A percentile compares a stretch with the other conserved stretches of the same genome.
These are phyloP conservation scores for Leptodontidium sp. DNA, from an alignment of 2,329 filamentous ascomycete species.

Conservation along the genomic window DNA sequence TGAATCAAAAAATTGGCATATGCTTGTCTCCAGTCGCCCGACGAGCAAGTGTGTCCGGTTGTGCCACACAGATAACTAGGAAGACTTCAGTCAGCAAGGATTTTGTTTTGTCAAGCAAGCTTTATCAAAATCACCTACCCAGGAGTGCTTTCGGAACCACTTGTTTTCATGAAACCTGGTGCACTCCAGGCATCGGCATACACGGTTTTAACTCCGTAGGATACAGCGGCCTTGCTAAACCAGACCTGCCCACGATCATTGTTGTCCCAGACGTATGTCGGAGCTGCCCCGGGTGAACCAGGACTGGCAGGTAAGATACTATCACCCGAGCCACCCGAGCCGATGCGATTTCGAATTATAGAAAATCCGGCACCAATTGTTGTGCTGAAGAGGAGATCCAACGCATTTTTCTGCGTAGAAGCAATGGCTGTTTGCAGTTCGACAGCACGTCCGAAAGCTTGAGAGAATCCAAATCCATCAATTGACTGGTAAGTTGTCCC, in stretches of 20 bases:
- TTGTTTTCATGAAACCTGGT: constrained; percentile 14
- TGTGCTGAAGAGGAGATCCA: background rate
- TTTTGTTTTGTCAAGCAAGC: too few species aligned
- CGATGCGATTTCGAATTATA: background rate
- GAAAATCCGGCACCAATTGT: background rate
- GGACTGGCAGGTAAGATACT: background rate
- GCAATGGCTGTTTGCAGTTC: background rate
- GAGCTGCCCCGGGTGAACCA: too few species aligned
- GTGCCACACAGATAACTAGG: background rate
- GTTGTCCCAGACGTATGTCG: background rate
- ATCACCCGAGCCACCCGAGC: background rate
- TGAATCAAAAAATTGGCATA: background rate
- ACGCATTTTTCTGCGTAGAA: background rate
- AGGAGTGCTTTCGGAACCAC: background rate
- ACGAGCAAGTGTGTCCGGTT: background rate
- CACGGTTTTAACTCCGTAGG: background rate
- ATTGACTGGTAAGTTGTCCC: too few species aligned
- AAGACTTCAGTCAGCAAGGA: too few species aligned
- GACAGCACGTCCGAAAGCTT: too few species aligned
- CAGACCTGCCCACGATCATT: background rate
- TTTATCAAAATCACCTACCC: too few species aligned
- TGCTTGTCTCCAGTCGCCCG: background rate
- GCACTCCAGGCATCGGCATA: constrained; percentile 9
- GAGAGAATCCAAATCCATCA: too few species aligned
- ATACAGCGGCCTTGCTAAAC: background rate